These are phyloP conservation scores for Candida boleticola DNA, from an alignment of 805 yeast species.

Conservation along the genomic window DNA sequence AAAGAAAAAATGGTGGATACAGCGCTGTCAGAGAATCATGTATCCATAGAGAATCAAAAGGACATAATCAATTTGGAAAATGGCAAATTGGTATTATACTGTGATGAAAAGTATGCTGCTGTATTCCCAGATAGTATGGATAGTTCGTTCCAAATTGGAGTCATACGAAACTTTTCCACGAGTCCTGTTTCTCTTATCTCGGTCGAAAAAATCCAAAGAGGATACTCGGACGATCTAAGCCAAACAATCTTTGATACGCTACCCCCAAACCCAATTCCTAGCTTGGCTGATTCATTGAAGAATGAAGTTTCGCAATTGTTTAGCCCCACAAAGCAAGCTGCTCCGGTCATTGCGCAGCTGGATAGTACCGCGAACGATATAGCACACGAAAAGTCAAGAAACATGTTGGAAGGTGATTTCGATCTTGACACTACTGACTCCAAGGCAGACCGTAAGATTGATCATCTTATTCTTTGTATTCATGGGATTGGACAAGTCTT, in stretches of 20 bases:
- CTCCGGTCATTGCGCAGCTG: not conserved
- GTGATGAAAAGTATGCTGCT: conserved; percentile 44
- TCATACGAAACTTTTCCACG: conserved; percentile 34
- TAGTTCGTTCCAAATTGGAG: conserved; percentile 33
- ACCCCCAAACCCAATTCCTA: conserved; percentile 30
- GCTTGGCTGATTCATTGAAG: conserved; percentile 29
- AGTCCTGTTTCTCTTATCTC: conserved; percentile 41
- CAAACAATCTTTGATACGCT: conserved; percentile 29
- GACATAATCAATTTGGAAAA: conserved; percentile 30
- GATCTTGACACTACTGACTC: conserved; percentile 29
- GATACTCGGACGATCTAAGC: conserved; percentile 39
- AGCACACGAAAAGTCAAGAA: conserved; percentile 31
- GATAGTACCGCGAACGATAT: conserved; percentile 18
- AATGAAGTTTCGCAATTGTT: conserved; percentile 17
- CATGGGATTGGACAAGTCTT: conserved; percentile 95
- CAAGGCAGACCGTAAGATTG: conserved; percentile 37
- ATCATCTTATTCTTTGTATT: conserved; percentile 77
- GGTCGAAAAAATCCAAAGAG: conserved; percentile 50
- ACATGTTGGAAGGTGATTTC: conserved; percentile 47
- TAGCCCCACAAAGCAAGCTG: not conserved
- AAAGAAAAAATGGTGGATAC: too few species aligned
- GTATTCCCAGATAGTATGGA: conserved; percentile 45
- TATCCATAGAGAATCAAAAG: conserved; percentile 3
- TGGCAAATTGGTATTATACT: conserved; percentile 38
- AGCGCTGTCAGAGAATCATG: not conserved